Percentiles rank a stretch among this genome's conserved stretches.
Conservation (phyloP, 306 rosid species). For the Biancaea sappan region DNA sequence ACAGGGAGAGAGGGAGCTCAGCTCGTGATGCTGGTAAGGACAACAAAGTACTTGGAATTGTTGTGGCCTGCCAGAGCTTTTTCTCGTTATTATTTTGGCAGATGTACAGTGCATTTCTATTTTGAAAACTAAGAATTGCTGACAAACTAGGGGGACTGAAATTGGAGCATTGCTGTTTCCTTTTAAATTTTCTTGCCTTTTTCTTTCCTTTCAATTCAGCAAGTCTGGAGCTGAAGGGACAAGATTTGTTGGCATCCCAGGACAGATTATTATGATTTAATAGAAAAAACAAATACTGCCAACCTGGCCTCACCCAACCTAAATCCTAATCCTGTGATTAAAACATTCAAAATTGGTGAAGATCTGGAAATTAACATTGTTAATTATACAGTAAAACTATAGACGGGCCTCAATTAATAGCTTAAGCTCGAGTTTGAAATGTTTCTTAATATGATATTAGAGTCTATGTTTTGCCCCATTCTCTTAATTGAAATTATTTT, state of each 20-base stretch:
- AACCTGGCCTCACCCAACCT: not conserved
- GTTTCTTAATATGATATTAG: too few species aligned
- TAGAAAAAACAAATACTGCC: not conserved
- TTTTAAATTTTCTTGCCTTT: conserved; percentile 1
- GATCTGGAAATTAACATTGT: not conserved
- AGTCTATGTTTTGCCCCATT: too few species aligned
- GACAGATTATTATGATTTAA: conserved; percentile 5
- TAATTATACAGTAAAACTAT: too few species aligned
- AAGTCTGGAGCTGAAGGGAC: conserved; percentile 21
- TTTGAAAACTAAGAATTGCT: not conserved
- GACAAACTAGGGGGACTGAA: not conserved
- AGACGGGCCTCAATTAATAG: too few species aligned
- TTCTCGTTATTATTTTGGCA: conserved; percentile 5
- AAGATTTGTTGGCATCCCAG: not conserved
- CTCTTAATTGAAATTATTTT: too few species aligned
- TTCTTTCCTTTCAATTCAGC: conserved; percentile 19
- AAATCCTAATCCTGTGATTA: not conserved
- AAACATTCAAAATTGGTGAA: not conserved
- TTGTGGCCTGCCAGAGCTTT: conserved; percentile 24
- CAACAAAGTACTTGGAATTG: conserved; percentile 31
- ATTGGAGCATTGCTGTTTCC: conserved; percentile 20
- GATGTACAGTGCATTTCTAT: not conserved
- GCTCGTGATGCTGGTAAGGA: conserved; percentile 68
- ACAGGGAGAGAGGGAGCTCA: conserved; percentile 64
- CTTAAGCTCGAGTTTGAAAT: too few species aligned